phyloP scores from a whole-genome alignment of 441 rosid genomes.

The Geranium incanum region DNA sequence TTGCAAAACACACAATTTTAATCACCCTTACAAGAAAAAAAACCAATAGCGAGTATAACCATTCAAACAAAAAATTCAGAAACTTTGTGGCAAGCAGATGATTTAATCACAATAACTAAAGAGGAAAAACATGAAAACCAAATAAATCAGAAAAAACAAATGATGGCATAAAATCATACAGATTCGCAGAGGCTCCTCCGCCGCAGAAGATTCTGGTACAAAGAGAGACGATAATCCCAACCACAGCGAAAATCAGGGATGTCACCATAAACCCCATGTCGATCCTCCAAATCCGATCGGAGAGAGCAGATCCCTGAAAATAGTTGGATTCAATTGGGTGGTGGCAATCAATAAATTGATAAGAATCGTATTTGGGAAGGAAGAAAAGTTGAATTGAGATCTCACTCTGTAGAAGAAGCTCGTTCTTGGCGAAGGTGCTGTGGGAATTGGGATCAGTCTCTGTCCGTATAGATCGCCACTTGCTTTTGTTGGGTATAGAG shows the following conservation, averaged over 20 bases:
- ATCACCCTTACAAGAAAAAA: not conserved
- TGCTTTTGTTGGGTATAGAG: not conserved
- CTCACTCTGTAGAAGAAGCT: conserved; percentile 3
- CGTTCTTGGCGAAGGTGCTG: not conserved
- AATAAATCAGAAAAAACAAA: not conserved
- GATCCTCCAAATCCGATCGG: conserved; percentile 20
- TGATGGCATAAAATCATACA: conserved; percentile 37
- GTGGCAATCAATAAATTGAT: too few relatives aligned
- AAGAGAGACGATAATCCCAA: conserved; percentile 66
- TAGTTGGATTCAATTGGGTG: too few relatives aligned
- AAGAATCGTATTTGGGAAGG: not conserved
- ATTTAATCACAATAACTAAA: not conserved
- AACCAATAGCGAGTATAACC: not conserved
- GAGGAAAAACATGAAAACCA: conserved; percentile 1
- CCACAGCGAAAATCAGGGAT: conserved; percentile 62
- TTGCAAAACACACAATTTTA: not conserved
- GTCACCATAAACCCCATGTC: conserved; percentile 89
- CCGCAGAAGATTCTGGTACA: conserved; percentile 86
- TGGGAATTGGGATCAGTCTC: not conserved
- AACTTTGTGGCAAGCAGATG: not conserved
- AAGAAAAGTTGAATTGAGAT: not conserved
- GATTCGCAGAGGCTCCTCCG: conserved; percentile 77
- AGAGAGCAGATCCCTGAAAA: not conserved
- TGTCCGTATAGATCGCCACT: not conserved
- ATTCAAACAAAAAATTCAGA: not conserved